Conservation (phyloP, 306 rosid species). For the Cucumis melo region DNA sequence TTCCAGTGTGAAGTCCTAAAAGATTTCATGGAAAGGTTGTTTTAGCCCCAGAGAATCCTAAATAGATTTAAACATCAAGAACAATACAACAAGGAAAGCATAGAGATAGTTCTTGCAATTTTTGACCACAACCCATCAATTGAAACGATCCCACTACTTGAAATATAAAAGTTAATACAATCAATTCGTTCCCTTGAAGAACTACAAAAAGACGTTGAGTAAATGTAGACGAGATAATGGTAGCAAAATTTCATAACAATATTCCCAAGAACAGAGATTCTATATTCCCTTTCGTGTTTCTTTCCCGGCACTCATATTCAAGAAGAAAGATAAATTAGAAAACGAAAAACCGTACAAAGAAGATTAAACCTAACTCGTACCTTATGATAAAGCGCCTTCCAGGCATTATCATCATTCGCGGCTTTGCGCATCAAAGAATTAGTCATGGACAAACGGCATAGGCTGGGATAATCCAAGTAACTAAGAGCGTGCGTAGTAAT, state of each 20-base stretch:
- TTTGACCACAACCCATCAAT: neutral
- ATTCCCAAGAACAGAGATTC: neutral
- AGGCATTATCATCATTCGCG: constrained; percentile 94
- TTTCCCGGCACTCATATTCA: neutral
- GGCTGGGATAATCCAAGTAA: constrained; percentile 89
- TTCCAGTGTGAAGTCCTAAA: constrained; percentile 88
- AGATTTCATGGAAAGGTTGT: neutral
- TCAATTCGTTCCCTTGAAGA: neutral
- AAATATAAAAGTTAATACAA: neutral
- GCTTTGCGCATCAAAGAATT: constrained; percentile 91
- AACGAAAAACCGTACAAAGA: neutral
- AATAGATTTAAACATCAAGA: neutral
- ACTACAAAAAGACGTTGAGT: neutral
- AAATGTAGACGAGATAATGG: neutral
- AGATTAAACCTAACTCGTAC: constrained; percentile 14
- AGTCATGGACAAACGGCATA: constrained; percentile 94
- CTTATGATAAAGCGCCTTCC: constrained; percentile 98
- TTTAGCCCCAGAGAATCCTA: neutral
- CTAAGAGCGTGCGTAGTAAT: constrained; percentile 94
- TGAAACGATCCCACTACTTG: neutral
- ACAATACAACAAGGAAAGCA: neutral
- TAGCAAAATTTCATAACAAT: neutral
- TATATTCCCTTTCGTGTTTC: neutral
- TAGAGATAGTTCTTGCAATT: neutral
- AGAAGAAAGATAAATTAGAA: neutral